phyloP scores from a whole-genome alignment of 2,329 filamentous ascomycete species.

The Chrysosporium queenslandicum region DNA sequence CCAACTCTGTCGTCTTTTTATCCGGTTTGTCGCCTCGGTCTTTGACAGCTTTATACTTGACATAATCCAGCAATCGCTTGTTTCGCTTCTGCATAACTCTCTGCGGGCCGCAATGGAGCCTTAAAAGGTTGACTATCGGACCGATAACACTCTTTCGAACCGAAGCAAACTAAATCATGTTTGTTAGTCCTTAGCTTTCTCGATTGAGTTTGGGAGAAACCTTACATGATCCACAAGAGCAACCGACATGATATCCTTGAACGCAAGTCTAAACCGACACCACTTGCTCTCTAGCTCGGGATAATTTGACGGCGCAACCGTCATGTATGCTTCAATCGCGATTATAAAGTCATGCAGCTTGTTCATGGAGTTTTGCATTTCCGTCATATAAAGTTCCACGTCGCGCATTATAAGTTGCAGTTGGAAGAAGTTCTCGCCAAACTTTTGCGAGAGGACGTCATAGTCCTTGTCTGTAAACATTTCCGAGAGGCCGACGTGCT shows the following conservation, averaged over 20 bases:
- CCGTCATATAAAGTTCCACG: conserved; percentile 84
- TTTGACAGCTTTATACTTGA: conserved; percentile 66
- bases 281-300: conserved; percentile 89
- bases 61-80: conserved; percentile 84
- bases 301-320: conserved; percentile 56
- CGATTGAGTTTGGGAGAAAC: conserved; percentile 7
- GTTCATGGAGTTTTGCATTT: conserved; percentile 67
- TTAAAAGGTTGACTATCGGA: conserved; percentile 68
- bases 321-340: conserved; percentile 74
- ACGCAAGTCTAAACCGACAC: conserved; percentile 78
- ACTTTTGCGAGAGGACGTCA: conserved; percentile 69
- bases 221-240: conserved; percentile 72
- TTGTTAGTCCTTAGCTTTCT: conserved; percentile 1
- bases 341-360: conserved; percentile 71
- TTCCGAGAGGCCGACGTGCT: conserved; percentile 53
- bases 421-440: conserved; percentile 83
- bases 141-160: conserved; percentile 77
- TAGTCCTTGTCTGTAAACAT: conserved; percentile 73
- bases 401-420: conserved; percentile 87
- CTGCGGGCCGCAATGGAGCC: conserved; percentile 71
- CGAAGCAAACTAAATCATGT: conserved; percentile 42
- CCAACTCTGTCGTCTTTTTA: conserved; percentile 70
- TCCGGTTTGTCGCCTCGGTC: conserved; percentile 77
- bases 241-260: conserved; percentile 74
- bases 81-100: conserved; percentile 88